Evolutionary conservation across 1,284 basidiomycete species (phyloP), one percentile per base, ranked within the genome.

Genomic region (Cryptococcus sp.): DNA sequence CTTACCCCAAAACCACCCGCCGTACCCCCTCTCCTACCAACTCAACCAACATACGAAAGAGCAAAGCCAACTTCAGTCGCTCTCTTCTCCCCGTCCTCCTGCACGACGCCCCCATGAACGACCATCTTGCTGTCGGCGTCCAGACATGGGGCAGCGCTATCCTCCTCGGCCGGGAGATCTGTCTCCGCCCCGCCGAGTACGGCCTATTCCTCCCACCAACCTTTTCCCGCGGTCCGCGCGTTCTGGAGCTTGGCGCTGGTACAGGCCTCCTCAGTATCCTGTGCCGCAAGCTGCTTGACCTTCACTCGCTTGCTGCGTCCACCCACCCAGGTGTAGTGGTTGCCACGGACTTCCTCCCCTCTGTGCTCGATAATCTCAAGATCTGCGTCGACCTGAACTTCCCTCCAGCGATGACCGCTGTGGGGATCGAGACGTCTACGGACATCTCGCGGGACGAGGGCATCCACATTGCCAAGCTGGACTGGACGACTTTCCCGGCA

Each of bases 81-180:
- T 53, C 69, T 3, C 67, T 65, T 15, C 59, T 76, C 12, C 73
- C 73, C 9, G 60, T 91, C 15, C 76, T 81, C 39, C 69, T 94
- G 38, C 85, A 81, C 54, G 91, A 94, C 69, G 83, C 85, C 2
- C 84, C 89, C 0, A 79, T 92, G 46, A 82, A 85, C 37, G 87
- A 92, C 68, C 87, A 87, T 63, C 79, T 82, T 4, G 85, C 83
- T 52, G 87, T 93, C 18, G 92, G 91, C 6, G 87, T 90, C 18
- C 91, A 94, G 75, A 95, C 91, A 0, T 95, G 91, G 92, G 91
- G 91, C 1, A 84, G 85, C 4, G 87, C 89, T 0, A 91, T 88
- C 62, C 83, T 94, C 4, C 81, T 95, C 42, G 84, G 89, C 0
- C 85, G 91, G 66, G 82, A 87, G 76, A 83, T 94, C 51, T 82